Base-by-base conservation (phyloP, 1,139 yeast species). In the Yamadazyma spencermartinsiae region DNA sequence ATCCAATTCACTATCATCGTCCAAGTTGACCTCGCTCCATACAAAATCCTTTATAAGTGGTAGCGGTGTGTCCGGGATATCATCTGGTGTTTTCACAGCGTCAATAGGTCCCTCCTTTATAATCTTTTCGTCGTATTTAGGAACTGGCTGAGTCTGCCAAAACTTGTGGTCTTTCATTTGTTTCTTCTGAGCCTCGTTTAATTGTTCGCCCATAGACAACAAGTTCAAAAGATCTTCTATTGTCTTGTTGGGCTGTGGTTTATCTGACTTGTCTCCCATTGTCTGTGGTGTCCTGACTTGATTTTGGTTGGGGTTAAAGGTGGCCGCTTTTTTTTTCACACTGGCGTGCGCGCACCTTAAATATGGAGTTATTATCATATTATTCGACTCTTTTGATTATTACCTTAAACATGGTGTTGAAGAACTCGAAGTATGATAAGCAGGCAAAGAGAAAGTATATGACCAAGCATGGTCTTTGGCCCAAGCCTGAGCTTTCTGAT, bases 61-160 rank as follows among this genome's bases (percentile, higher is more conserved):
- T 34, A 78, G 72, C 5, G 98, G 95, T 11, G 68, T 65, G 34
- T 71, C 75, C 3, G 90, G 79, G 23, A 92, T 77, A 43, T 89
- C 90, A 3, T 63, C 85, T 2, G 90, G 81, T 0, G 80, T 79
- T 56, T 86, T 86, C 4, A 51, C 41, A 29, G 54, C 48, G 49
- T 89, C 95, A 51, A 92, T 88, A 13, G 96, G 95, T 0, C 98
- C 98, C 54, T 89, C 96, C 14, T 68, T 55, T 10, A 68, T 74
- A 34, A 86, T 71, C 39, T 68, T 58, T 53, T 82, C 92, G 56
- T 85, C 86, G 45, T 89, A 81, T 19, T 74, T 71, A 4, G 90
- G 78, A 14, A 94, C 98, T 0, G 98, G 98, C 62, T 92, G 99
- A 6, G 98, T 94, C 57, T 86, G 86, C 99, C 99, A 92, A 64